Base-by-base conservation (phyloP, 345 rosid species). In the Eucalyptus marginata region DNA sequence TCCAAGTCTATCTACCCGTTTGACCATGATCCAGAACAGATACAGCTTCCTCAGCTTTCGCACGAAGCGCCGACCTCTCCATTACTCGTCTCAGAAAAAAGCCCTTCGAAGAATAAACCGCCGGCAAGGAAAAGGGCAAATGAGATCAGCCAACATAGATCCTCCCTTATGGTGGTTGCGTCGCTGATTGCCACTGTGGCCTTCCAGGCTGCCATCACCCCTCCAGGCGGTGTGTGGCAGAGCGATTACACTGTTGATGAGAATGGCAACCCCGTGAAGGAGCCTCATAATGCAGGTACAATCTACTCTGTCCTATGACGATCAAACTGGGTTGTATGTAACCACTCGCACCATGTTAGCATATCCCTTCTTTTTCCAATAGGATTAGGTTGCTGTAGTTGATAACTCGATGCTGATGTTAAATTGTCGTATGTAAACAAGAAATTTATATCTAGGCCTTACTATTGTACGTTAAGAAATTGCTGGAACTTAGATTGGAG, bases 161-260 rank as follows among this genome's bases (percentile, higher is more conserved):
- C 88, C 40, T 46, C 89, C 24, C 79, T 89, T n/a, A 90, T 90
- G 93, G 91, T 91, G 24, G 93, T 89, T 85, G 93, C 91, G 44
- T 87, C 89, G 10, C 80, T 91, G 52, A 90, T 89, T 12, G 91
- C 91, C 76, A 87, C 93, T 13, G 91, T 91, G 87, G 89, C 93
- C 51, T 91, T 86, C 83, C 93, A 91, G 87, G 90, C 93, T 25
- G 93, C 86, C 79, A 71, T 91, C 44, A 89, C 90, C n/a, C 93
- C 91, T 16, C 89, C 93, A 7, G 90, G 91, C 20, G 93, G 93
- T 16, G 87, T 88, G 36, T 88, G 88, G 90, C 90, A 89, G 88
- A 87, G 87, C 8, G 90, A 89, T 66, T 76, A 79, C 33, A 71
- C 52, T 1, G 76, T 8, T 3, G 90, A 89, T 2, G 83, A 87